Conservation (phyloP, 768 basidiomycete genomes). For the Termitomyces sp. region DNA sequence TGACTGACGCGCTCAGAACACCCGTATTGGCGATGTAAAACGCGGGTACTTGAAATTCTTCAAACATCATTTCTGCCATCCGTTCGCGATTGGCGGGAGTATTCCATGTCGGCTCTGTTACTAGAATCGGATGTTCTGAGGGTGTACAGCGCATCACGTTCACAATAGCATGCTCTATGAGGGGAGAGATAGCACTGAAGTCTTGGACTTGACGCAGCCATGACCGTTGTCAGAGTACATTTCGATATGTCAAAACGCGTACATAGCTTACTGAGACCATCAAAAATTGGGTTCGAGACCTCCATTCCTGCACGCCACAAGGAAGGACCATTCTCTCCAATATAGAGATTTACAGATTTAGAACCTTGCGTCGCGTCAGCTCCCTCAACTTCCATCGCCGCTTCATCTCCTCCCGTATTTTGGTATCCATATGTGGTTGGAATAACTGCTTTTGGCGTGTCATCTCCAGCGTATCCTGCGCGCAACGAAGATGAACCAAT, state of each 20-base stretch:
- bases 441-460: conserved; percentile 88
- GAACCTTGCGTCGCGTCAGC: conserved; percentile 27
- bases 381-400: conserved; percentile 45
- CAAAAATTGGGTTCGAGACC: conserved; percentile 74
- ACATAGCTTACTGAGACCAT: conserved; percentile 71
- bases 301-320: conserved; percentile 92
- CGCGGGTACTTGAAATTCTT: conserved; percentile 91
- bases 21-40: conserved; percentile 96
- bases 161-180: conserved; percentile 71
- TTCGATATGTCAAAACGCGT: background rate
- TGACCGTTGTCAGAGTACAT: background rate
- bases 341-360: conserved; percentile 59
- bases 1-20: conserved; percentile 83
- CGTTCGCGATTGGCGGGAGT: conserved; percentile 87
- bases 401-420: conserved; percentile 44
- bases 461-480: conserved; percentile 97
- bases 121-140: conserved; percentile 85
- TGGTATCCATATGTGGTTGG: conserved; percentile 87
- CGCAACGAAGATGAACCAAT: conserved; percentile 88
- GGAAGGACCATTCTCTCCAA: conserved; percentile 86
- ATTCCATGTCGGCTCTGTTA: conserved; percentile 98
- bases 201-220: conserved; percentile 51
- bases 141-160: conserved; percentile 76
- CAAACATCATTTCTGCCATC: conserved; percentile 97
- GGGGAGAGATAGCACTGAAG: conserved; percentile 67